A percentile compares a stretch with the other conserved stretches of the same genome.
phyloP scores from a whole-genome alignment of 331 rosid genomes.

The Dryas integrifolia region DNA sequence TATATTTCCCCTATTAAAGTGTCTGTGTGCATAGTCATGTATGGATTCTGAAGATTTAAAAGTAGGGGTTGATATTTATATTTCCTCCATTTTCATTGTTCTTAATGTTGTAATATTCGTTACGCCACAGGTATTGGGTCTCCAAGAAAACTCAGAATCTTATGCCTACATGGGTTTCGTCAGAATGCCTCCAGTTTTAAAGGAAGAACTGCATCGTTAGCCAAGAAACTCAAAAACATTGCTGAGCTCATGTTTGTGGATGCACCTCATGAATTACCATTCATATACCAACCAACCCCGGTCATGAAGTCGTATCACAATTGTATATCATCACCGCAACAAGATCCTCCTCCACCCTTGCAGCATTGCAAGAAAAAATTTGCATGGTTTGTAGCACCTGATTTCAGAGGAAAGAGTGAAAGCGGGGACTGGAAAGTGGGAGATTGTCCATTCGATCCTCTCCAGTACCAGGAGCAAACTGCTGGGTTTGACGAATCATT shows the following conservation, averaged over 20 bases:
- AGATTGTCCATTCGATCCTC: slow-evolving; percentile 68
- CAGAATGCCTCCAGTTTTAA: slow-evolving; percentile 87
- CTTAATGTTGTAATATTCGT: slow-evolving; percentile 16
- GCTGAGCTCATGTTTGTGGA: slow-evolving; percentile 68
- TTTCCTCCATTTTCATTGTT: slow-evolving; percentile 16
- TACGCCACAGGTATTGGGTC: slow-evolving; percentile 47
- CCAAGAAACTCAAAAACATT: slow-evolving; percentile 73
- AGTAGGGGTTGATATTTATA: slow-evolving; percentile 10
- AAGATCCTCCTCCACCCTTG: slow-evolving; percentile 47
- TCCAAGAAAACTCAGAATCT: slow-evolving; percentile 62
- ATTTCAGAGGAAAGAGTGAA: slow-evolving; percentile 30
- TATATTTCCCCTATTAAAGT: too few relatives aligned
- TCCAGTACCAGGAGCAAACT: slow-evolving; percentile 76
- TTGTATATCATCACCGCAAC: slow-evolving; percentile 34
- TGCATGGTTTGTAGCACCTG: slow-evolving; percentile 73
- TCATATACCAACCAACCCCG: slow-evolving; percentile 61
- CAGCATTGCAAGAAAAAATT: slow-evolving; percentile 66
- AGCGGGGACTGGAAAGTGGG: slow-evolving; percentile 55
- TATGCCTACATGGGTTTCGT: slow-evolving; percentile 93
- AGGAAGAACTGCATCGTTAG: slow-evolving; percentile 87
- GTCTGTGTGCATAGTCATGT: background rate
- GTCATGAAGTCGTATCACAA: slow-evolving; percentile 10
- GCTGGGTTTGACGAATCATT: slow-evolving; percentile 62
- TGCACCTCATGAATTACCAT: slow-evolving; percentile 79
- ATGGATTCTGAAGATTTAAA: slow-evolving; percentile 4